Percentiles rank a stretch among this genome's conserved stretches.
These are phyloP conservation scores for Amaranthus cruentus DNA, from an alignment of 148 eudicot genomes.

Conservation along the genomic window DNA sequence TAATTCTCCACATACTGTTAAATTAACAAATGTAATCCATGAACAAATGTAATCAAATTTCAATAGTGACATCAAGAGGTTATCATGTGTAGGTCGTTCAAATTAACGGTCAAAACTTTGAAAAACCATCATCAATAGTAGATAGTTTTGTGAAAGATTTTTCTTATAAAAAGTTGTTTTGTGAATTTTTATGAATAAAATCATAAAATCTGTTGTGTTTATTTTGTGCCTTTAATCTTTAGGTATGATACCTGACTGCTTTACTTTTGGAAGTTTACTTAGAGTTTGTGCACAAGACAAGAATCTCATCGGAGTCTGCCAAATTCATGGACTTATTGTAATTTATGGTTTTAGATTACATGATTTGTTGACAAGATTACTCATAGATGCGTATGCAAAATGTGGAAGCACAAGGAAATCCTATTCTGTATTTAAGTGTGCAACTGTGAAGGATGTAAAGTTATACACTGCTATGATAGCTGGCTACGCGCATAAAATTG, in stretches of 20 bases:
- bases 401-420: conserved; percentile 35
- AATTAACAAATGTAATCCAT: no score
- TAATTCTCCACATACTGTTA: no score
- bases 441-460: conserved; percentile 26
- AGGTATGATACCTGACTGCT: conserved; percentile 39
- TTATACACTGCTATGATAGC: conserved; percentile 32
- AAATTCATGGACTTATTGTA: conserved; percentile 28
- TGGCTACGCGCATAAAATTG: conserved; percentile 29
- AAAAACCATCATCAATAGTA: no score
- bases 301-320: conserved; percentile 14
- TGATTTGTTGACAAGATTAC: conserved; percentile 22
- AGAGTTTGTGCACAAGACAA: conserved; percentile 20
- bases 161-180: no score
- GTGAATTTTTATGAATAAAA: not conserved
- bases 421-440: conserved; percentile 22
- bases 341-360: conserved; percentile 31
- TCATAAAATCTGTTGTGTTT: conserved; percentile 9
- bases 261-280: conserved; percentile 37
- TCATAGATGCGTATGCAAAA: conserved; percentile 40
- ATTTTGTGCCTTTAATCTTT: not conserved
- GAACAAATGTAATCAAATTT: no score
- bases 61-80: no score
- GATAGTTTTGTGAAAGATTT: no score
- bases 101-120: no score
- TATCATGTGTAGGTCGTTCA: no score